These are phyloP conservation scores for Dorcoceras hygrometricum DNA, from an alignment of 257 asterid species.

Conservation along the genomic window DNA sequence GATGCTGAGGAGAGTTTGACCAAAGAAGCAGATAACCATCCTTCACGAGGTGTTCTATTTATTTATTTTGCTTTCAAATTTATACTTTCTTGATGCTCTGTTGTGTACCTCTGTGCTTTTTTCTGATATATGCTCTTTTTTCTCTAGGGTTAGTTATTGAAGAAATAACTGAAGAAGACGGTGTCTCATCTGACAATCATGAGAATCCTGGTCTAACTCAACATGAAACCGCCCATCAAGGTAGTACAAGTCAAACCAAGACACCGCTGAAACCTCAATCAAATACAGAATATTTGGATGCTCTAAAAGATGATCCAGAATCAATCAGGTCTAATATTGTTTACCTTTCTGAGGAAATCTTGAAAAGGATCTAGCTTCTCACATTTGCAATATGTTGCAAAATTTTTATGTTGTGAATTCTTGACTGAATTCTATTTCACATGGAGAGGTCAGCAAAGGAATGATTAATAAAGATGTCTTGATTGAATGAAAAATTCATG, in stretches of 20 bases:
- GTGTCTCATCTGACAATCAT: constrained; percentile 39
- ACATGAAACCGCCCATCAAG: constrained; percentile 35
- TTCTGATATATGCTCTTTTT: constrained; percentile 17
- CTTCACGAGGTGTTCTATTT: constrained; percentile 53
- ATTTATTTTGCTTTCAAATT: constrained; percentile 1
- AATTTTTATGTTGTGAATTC: neutral
- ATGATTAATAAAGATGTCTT: constrained; percentile 8
- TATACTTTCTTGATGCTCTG: constrained; percentile 19
- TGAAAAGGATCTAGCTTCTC: constrained; percentile 8
- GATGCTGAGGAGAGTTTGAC: constrained; percentile 62
- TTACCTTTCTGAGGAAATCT: constrained; percentile 7
- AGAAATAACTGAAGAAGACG: constrained; percentile 77
- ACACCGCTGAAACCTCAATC: constrained; percentile 36
- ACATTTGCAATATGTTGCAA: constrained; percentile 13
- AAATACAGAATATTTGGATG: constrained; percentile 50
- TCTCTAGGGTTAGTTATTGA: constrained; percentile 70
- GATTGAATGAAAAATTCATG: constrained; percentile 2
- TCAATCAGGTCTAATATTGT: constrained; percentile 64
- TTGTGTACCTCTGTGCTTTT: neutral
- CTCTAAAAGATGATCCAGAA: constrained; percentile 74
- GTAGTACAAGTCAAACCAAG: constrained; percentile 35
- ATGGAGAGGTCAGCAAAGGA: constrained; percentile 10
- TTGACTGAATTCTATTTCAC: constrained; percentile 4
- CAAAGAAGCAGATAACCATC: constrained; percentile 48
- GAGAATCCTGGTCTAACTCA: constrained; percentile 36